Percentiles rank a stretch among this genome's conserved stretches.
These are phyloP conservation scores for Russula sp. DNA, from an alignment of 768 basidiomycete species.

Conservation along the genomic window DNA sequence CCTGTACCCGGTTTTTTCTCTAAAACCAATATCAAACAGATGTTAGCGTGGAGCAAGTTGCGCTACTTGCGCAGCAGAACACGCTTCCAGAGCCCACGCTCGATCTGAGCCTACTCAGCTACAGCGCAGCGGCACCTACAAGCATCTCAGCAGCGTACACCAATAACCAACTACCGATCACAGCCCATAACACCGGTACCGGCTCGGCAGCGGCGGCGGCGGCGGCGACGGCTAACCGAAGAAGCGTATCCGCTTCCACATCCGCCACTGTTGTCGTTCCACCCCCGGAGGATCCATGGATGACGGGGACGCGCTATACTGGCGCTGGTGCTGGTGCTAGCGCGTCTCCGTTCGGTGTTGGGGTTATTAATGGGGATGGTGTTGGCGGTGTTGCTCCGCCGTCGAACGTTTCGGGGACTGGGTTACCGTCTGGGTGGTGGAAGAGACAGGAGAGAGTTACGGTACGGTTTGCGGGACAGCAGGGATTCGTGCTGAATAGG, in stretches of 20 bases:
- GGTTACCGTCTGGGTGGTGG: conserved; percentile 84
- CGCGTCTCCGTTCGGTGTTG: conserved; percentile 22
- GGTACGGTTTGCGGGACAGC: conserved; percentile 77
- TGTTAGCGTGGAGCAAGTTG: conserved; percentile 78
- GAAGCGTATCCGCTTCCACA: neutral
- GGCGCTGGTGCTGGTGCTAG: conserved; percentile 1
- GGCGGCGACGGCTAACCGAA: neutral
- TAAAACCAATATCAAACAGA: conserved; percentile 42
- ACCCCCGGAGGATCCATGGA: conserved; percentile 23
- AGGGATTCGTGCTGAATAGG: conserved; percentile 88
- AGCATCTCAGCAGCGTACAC: conserved; percentile 15
- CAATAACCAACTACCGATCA: neutral
- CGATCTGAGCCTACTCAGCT: conserved; percentile 52
- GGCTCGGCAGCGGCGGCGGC: neutral
- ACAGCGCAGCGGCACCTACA: conserved; percentile 46
- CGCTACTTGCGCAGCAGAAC: conserved; percentile 72
- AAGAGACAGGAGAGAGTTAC: conserved; percentile 70
- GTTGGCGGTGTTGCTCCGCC: conserved; percentile 31
- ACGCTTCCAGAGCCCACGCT: conserved; percentile 72
- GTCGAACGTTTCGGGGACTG: conserved; percentile 65
- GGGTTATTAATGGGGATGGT: conserved; percentile 36
- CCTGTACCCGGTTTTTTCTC: too few relatives aligned
- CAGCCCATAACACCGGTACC: too few relatives aligned
- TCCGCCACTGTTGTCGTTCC: neutral
- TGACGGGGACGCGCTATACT: conserved; percentile 15